These are phyloP conservation scores for Fraxinus albicans DNA, from an alignment of 305 asterid species.

Conservation along the genomic window DNA sequence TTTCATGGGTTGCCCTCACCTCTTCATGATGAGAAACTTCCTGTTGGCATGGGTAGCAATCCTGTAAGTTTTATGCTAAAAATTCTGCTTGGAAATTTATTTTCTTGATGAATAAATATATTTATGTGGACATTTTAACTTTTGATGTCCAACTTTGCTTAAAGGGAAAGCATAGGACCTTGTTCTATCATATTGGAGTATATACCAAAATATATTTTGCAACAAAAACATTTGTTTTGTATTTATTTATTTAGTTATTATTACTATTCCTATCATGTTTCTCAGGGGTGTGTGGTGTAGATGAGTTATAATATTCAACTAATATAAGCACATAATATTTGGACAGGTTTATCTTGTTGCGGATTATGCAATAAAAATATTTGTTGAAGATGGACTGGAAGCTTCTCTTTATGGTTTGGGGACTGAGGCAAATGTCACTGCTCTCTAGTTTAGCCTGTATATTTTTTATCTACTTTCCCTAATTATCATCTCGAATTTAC, in stretches of 20 bases:
- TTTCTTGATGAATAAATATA: constrained; percentile 8
- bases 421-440: constrained; percentile 68
- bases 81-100: constrained; percentile 4
- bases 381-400: constrained; percentile 84
- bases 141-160: background rate
- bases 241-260: background rate
- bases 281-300: constrained; percentile 2
- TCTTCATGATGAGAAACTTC: constrained; percentile 79
- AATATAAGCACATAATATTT: constrained; percentile 9
- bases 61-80: constrained; percentile 66
- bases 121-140: background rate
- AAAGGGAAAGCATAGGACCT: background rate
- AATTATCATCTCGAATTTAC: constrained; percentile 18
- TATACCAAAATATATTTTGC: background rate
- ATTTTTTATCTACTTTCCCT: constrained; percentile 8
- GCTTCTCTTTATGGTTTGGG: constrained; percentile 85
- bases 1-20: constrained; percentile 69
- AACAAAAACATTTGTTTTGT: background rate
- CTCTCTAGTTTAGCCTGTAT: constrained; percentile 20
- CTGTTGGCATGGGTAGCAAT: constrained; percentile 97
- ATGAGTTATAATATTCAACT: background rate
- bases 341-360: constrained; percentile 74
- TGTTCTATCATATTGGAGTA: background rate
- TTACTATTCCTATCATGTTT: background rate
- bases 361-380: constrained; percentile 74